These are phyloP conservation scores for Marasmius sp. DNA, from an alignment of 1,284 basidiomycete genomes.

Conservation along the genomic window DNA sequence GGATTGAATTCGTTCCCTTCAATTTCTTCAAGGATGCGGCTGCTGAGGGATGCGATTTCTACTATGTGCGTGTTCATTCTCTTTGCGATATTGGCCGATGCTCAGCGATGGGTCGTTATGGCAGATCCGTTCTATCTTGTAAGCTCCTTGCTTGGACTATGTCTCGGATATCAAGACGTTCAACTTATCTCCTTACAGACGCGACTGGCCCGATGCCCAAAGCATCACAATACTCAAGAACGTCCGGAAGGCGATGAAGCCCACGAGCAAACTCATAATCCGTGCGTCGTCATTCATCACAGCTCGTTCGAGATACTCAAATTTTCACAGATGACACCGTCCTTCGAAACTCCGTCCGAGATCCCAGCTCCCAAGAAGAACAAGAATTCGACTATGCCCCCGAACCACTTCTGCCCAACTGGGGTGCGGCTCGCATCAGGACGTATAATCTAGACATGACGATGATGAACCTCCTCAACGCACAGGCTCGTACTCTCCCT, in stretches of 20 bases:
- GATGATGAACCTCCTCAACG: conserved; percentile 18
- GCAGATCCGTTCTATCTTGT: conserved; percentile 14
- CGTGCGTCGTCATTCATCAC: conserved; percentile 18
- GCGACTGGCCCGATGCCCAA: conserved; percentile 28
- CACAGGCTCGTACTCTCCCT: conserved; percentile 1
- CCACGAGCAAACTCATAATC: conserved; percentile 25
- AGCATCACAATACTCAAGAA: conserved; percentile 24
- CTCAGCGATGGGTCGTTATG: neutral
- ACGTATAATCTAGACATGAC: conserved; percentile 28
- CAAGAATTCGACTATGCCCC: conserved; percentile 16
- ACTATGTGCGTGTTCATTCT: conserved; percentile 37
- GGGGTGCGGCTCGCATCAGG: conserved; percentile 22
- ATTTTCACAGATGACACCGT: no score
- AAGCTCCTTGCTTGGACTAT: neutral
- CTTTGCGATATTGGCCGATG: neutral
- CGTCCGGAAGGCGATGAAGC: conserved; percentile 26
- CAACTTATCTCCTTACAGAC: conserved; percentile 6
- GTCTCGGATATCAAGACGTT: neutral
- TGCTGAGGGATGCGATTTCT: conserved; percentile 39
- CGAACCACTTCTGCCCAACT: conserved; percentile 26
- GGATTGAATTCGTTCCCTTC: conserved; percentile 38
- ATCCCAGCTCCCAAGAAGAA: no score
- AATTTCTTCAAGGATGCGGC: conserved; percentile 46
- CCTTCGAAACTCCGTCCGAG: no score
- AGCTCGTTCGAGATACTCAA: no score